These are phyloP conservation scores for Aspergillus vadensis DNA, from an alignment of 2,329 filamentous ascomycete species.

Conservation along the genomic window DNA sequence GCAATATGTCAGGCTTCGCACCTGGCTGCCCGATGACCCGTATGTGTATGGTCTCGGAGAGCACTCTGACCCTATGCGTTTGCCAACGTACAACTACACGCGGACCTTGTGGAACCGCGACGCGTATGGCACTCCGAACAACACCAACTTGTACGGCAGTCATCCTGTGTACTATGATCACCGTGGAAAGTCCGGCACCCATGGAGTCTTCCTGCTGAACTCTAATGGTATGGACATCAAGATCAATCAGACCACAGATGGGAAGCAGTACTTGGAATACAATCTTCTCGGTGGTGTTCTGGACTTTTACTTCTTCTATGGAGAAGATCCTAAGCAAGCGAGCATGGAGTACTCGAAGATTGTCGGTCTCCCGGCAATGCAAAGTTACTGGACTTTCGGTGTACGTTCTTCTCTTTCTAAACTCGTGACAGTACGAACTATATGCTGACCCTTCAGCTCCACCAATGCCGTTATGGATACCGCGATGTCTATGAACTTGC, in stretches of 20 bases:
- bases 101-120: slow-evolving; percentile 72
- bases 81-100: slow-evolving; percentile 69
- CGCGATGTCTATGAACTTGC: slow-evolving; percentile 50
- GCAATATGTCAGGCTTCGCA: slow-evolving; percentile 74
- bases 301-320: slow-evolving; percentile 69
- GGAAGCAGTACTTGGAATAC: slow-evolving; percentile 74
- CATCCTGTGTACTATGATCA: slow-evolving; percentile 78
- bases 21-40: slow-evolving; percentile 66
- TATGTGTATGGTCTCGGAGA: slow-evolving; percentile 79
- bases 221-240: slow-evolving; percentile 77
- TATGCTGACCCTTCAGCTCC: slow-evolving; percentile 37
- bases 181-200: slow-evolving; percentile 58
- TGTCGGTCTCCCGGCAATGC: slow-evolving; percentile 60
- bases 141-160: slow-evolving; percentile 69
- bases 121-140: slow-evolving; percentile 61
- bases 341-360: slow-evolving; percentile 62
- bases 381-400: slow-evolving; percentile 66
- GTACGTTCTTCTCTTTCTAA: slow-evolving; percentile 32
- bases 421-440: background rate
- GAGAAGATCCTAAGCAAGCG: slow-evolving; percentile 60
- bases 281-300: slow-evolving; percentile 75
- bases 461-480: slow-evolving; percentile 68
- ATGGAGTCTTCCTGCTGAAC: slow-evolving; percentile 69
- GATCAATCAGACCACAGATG: slow-evolving; percentile 62
- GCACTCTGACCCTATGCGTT: slow-evolving; percentile 69